These are phyloP conservation scores for Pseudozyma thailandica DNA, from an alignment of 1,284 basidiomycete genomes.

Conservation along the genomic window DNA sequence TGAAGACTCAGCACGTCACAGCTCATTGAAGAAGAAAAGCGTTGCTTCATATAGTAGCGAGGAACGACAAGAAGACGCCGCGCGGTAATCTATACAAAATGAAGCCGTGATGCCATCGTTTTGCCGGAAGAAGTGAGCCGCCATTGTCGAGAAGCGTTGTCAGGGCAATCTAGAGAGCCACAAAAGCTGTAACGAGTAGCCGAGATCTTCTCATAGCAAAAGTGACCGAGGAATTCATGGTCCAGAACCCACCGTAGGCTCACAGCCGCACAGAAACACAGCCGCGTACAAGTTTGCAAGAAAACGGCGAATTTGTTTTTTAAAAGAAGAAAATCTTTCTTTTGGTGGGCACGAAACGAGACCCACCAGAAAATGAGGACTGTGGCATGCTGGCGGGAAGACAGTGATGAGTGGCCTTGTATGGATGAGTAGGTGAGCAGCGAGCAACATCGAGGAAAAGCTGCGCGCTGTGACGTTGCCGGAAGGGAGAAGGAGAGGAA, in stretches of 20 bases:
- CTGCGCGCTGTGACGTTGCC: not conserved
- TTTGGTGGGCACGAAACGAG: slow-evolving; percentile 8
- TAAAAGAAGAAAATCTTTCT: no score
- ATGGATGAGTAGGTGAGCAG: no score
- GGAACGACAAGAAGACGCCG: slow-evolving; percentile 2
- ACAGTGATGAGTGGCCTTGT: not conserved
- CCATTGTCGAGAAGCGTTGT: not conserved
- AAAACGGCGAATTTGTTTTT: no score
- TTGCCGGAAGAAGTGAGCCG: not conserved
- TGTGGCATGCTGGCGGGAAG: not conserved
- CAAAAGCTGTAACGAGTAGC: no score
- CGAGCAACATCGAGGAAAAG: no score
- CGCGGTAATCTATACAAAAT: not conserved
- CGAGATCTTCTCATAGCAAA: not conserved
- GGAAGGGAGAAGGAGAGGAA: no score
- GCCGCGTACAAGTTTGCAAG: no score
- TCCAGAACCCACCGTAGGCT: not conserved
- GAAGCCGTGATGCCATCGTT: not conserved
- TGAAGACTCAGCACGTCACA: not conserved
- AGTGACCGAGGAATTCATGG: not conserved
- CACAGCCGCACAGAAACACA: no score
- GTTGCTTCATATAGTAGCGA: no score
- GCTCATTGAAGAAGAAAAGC: not conserved
- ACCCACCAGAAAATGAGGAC: not conserved
- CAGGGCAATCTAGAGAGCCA: no score